Evolutionary conservation across 208 protist species (phyloP), one percentile per base, ranked within the genome.

Genomic region (Herpetomonas samuelpessoai): DNA sequence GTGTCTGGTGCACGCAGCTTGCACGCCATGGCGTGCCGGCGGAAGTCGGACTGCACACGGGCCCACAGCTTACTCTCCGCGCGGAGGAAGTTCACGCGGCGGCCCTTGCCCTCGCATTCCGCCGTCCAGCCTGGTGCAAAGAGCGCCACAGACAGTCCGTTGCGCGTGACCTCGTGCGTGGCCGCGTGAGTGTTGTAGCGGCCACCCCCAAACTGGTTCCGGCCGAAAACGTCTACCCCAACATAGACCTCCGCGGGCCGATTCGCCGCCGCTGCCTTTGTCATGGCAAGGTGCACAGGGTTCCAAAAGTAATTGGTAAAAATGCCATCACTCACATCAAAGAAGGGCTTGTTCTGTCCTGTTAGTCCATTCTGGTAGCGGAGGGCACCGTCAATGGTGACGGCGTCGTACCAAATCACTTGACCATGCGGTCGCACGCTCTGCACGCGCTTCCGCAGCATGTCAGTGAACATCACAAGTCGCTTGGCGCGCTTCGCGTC

Each of bases 301-400:
- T 86, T 74, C 94, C 94, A 97, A 29, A 60, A 71, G 72, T 97
- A 97, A 61, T 97, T 97, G 16, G 76, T 78, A 52, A 97, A 96
- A 14, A 97, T 78, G 29, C 83, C 90, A 65, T 93, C 81, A 53
- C 74, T 74, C 1, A 54, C 58, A 35, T 93, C 68, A 62, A 97
- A 97, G 62, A 93, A 97, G 1, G 63, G 30, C 21, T 83, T 79
- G 62, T 97, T 97, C 9, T 74, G 61, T 16, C 56, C 2, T 3
- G 69, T 95, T 21, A 97, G 64, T 26, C 60, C 57, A 57, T 97
- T 96, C 59, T 97, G 88, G 56, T 90, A 96, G 16, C 29, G 18
- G 18, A 96, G 41, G 10, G 27, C 22, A 16, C 90, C 92, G 16
- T 69, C 39, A 0, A 62, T 66, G 9, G 77, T 93, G 3, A 97